phyloP scores from a whole-genome alignment of 352 stramenopile species.

The Ophiocytium majus region DNA sequence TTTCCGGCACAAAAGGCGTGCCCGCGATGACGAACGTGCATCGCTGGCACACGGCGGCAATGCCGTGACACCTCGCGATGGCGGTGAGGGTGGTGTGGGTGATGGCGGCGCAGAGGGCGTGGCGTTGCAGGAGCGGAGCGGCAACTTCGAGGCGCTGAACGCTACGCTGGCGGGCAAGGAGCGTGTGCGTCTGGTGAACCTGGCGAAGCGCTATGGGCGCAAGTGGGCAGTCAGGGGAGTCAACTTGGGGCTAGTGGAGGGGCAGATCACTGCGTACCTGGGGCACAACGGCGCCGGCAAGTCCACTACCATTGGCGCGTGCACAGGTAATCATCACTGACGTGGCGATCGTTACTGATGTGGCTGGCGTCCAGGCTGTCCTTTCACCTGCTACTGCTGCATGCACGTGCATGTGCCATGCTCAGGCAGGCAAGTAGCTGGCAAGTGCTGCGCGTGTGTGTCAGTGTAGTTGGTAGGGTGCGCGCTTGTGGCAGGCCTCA shows the following conservation, averaged over 20 bases:
- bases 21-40: too few relatives aligned
- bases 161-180: background rate
- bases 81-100: background rate
- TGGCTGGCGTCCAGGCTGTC: too few relatives aligned
- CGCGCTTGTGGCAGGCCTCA: too few relatives aligned
- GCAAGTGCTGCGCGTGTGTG: too few relatives aligned
- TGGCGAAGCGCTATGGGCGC: conserved; percentile 62
- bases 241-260: conserved; percentile 77
- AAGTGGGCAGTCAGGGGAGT: conserved; percentile 81
- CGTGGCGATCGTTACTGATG: too few relatives aligned
- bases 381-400: too few relatives aligned
- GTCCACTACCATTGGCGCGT: conserved; percentile 82
- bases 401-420: too few relatives aligned
- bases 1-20: too few relatives aligned
- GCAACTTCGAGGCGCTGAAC: background rate
- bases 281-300: conserved; percentile 91
- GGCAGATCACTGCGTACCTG: conserved; percentile 85
- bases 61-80: too few relatives aligned
- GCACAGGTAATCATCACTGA: conserved; percentile 76
- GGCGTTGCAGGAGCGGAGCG: background rate
- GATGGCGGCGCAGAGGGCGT: background rate
- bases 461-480: too few relatives aligned
- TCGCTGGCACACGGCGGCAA: too few relatives aligned
- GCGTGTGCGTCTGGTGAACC: background rate
- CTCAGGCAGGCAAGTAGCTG: too few relatives aligned